Conservation (phyloP, 805 yeast species). For the Kuraishia capsulata region DNA sequence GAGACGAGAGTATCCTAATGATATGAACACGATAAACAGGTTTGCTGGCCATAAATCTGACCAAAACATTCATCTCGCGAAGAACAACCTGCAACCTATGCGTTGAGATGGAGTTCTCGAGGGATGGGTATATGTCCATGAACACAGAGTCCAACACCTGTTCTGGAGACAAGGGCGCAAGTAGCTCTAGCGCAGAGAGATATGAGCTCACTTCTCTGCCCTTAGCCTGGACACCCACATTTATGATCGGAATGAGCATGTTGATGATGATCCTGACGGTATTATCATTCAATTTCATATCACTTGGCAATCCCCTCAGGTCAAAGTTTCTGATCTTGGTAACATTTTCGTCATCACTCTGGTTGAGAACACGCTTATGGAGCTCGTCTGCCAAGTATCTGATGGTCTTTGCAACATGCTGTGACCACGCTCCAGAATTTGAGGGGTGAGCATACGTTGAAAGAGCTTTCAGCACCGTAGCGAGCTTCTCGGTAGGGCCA, state of each 20-base stretch:
- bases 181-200: conserved; percentile 47
- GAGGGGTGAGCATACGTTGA: conserved; percentile 89
- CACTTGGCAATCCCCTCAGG: conserved; percentile 14
- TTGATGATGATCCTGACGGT: conserved; percentile 14
- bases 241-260: conserved; percentile 45
- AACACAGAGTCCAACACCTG: conserved; percentile 43
- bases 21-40: conserved; percentile 70
- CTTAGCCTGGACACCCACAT: conserved; percentile 75
- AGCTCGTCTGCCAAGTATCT: conserved; percentile 49
- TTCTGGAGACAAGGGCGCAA: conserved; percentile 55
- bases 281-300: conserved; percentile 14
- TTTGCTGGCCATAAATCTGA: conserved; percentile 55
- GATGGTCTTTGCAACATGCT: conserved; percentile 56
- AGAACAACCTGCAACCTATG: conserved; percentile 75
- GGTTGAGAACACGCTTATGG: conserved; percentile 48
- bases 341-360: conserved; percentile 26
- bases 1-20: conserved; percentile 59
- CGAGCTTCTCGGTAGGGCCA: conserved; percentile 44
- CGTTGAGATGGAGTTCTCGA: conserved; percentile 57
- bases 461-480: conserved; percentile 54
- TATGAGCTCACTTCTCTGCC: conserved; percentile 47
- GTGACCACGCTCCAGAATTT: conserved; percentile 84
- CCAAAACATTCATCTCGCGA: conserved; percentile 52
- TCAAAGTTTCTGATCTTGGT: conserved; percentile 12
- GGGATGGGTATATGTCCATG: conserved; percentile 69